A percentile compares a stretch with the other conserved stretches of the same genome.
Conservation (phyloP, 352 stramenopile species). For the Pythium sukuiense region DNA sequence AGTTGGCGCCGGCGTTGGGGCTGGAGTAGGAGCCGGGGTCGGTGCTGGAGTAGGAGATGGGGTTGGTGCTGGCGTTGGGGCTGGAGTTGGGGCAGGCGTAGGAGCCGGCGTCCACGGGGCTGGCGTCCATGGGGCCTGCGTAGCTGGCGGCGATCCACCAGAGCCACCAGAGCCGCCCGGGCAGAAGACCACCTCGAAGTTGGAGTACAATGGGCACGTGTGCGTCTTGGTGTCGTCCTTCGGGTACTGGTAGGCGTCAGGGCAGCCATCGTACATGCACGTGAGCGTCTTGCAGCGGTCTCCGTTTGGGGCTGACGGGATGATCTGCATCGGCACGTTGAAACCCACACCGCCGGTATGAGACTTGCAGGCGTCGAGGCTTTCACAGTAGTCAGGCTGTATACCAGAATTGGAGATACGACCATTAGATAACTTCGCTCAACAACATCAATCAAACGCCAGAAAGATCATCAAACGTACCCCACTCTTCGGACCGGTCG, state of each 20-base stretch:
- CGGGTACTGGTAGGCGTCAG: conserved; percentile 68
- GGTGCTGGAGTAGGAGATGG: not conserved
- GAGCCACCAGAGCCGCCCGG: conserved; percentile 34
- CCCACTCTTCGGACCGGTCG: conserved; percentile 51
- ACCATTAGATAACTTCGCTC: not conserved
- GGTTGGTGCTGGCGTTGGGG: conserved; percentile 24
- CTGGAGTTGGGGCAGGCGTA: conserved; percentile 25
- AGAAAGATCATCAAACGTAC: conserved; percentile 35
- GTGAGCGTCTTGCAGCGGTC: conserved; percentile 48
- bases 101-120: not conserved
- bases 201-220: conserved; percentile 40
- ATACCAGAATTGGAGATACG: not conserved
- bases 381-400: conserved; percentile 50
- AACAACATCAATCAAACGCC: not conserved
- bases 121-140: not conserved
- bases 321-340: conserved; percentile 69
- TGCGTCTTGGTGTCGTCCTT: conserved; percentile 73
- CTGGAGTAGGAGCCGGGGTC: not conserved
- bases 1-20: not conserved
- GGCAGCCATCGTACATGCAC: conserved; percentile 51
- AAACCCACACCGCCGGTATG: conserved; percentile 60
- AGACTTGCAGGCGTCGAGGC: conserved; percentile 50
- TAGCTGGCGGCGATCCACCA: conserved; percentile 12
- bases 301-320: conserved; percentile 33
- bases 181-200: conserved; percentile 71